These are phyloP conservation scores for Collybiopsis luxurians DNA, from an alignment of 768 basidiomycete genomes.

Conservation along the genomic window DNA sequence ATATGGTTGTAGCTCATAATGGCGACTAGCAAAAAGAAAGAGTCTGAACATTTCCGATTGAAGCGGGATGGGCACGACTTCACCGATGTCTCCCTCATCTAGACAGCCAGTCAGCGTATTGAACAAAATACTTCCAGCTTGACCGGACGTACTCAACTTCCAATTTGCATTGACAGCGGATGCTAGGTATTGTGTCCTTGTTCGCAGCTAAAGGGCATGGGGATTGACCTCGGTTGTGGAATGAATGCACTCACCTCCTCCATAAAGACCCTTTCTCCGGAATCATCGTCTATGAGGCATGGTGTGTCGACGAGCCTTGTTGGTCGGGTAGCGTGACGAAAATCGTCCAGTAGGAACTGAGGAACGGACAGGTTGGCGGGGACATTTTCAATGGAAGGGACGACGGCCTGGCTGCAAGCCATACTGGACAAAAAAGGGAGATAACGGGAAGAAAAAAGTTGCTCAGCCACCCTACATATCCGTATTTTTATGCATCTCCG, in stretches of 20 bases:
- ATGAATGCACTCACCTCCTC: conserved; percentile 30
- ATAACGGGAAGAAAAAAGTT: background rate
- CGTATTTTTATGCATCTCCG: background rate
- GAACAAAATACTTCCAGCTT: background rate
- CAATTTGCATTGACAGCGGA: conserved; percentile 27
- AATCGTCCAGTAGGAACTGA: conserved; percentile 38
- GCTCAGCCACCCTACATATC: background rate
- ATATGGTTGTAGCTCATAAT: conserved; percentile 43
- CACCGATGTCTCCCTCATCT: conserved; percentile 38
- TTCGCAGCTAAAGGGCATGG: conserved; percentile 25
- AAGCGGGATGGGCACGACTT: conserved; percentile 10
- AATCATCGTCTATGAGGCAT: conserved; percentile 39
- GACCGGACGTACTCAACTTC: conserved; percentile 22
- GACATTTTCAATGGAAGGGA: conserved; percentile 1
- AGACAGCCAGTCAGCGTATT: background rate
- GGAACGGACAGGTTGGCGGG: conserved; percentile 30
- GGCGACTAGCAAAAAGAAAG: conserved; percentile 25
- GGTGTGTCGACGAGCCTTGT: conserved; percentile 26
- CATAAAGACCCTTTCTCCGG: conserved; percentile 28
- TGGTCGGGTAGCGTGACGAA: conserved; percentile 31
- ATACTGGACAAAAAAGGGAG: background rate
- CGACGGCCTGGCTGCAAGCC: background rate
- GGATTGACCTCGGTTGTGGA: background rate
- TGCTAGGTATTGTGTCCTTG: conserved; percentile 31
- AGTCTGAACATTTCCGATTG: background rate